Evolutionary conservation across 148 eudicot genomes (phyloP).

Genomic region (Rhododendron simsii): DNA sequence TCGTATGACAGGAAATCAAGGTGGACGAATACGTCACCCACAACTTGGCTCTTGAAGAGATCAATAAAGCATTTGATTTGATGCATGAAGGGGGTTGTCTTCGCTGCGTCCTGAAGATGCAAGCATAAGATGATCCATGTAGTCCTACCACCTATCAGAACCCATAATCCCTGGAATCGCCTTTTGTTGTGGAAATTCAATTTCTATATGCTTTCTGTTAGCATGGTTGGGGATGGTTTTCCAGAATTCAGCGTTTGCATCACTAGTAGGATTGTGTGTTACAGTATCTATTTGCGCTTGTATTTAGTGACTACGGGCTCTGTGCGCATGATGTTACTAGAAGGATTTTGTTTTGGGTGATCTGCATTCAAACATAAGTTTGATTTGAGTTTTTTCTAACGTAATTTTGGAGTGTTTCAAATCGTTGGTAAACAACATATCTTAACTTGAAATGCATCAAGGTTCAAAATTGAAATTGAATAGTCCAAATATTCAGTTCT

Average conservation of each 20-base stretch:
- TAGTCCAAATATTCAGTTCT: too few relatives aligned
- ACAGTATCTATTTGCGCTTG: not conserved
- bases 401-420: too few relatives aligned
- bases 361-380: too few relatives aligned
- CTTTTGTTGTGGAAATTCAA: not conserved
- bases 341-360: too few relatives aligned
- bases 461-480: too few relatives aligned
- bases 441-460: too few relatives aligned
- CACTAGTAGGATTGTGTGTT: not conserved
- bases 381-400: too few relatives aligned
- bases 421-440: too few relatives aligned
- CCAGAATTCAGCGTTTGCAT: not conserved
- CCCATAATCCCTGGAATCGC: not conserved
- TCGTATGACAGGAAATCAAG: constrained; percentile 76
- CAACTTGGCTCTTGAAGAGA: constrained; percentile 61
- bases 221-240: not conserved
- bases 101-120: constrained; percentile 67
- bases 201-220: not conserved
- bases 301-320: not conserved
- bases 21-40: constrained; percentile 97
- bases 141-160: not conserved
- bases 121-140: not conserved
- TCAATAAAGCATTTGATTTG: constrained; percentile 89
- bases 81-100: constrained; percentile 90
- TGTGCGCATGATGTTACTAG: not conserved